These are phyloP conservation scores for Aspergillus spinulosporus DNA, from an alignment of 2,329 filamentous ascomycete genomes.

Conservation along the genomic window DNA sequence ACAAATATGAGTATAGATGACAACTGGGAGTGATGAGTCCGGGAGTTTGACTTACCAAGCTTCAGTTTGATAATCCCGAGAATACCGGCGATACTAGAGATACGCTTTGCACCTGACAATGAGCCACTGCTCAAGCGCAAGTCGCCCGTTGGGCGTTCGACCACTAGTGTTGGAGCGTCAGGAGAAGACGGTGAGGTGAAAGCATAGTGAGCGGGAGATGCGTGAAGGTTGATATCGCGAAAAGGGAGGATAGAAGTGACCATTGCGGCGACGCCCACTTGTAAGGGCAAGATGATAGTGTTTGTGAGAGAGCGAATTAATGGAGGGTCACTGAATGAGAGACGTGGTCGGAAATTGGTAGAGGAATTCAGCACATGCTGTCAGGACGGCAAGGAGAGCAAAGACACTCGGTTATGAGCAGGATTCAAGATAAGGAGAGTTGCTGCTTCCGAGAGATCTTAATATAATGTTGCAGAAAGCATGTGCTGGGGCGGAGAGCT, in stretches of 20 bases:
- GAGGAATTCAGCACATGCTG: constrained; percentile 19
- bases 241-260: constrained; percentile 63
- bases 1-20: constrained; percentile 19
- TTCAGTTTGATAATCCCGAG: constrained; percentile 90
- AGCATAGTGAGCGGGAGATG: constrained; percentile 86
- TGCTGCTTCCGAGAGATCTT: constrained; percentile 4
- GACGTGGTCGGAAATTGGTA: constrained; percentile 2
- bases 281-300: constrained; percentile 31
- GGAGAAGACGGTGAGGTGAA: constrained; percentile 95
- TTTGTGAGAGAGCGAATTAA: constrained; percentile 7
- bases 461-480: constrained; percentile 12
- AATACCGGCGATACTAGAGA: constrained; percentile 93
- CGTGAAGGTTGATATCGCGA: constrained; percentile 95
- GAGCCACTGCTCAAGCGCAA: constrained; percentile 79
- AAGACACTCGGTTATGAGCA: background rate
- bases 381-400: constrained; percentile 6
- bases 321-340: constrained; percentile 6
- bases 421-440: constrained; percentile 12
- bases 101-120: constrained; percentile 73
- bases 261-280: constrained; percentile 29
- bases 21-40: background rate
- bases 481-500: constrained; percentile 16
- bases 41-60: constrained; percentile 64
- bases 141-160: constrained; percentile 91
- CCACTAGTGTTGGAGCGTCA: constrained; percentile 78